These are phyloP conservation scores for Aureobasidium sp. DNA, from an alignment of 2,329 filamentous ascomycete genomes.

Conservation along the genomic window DNA sequence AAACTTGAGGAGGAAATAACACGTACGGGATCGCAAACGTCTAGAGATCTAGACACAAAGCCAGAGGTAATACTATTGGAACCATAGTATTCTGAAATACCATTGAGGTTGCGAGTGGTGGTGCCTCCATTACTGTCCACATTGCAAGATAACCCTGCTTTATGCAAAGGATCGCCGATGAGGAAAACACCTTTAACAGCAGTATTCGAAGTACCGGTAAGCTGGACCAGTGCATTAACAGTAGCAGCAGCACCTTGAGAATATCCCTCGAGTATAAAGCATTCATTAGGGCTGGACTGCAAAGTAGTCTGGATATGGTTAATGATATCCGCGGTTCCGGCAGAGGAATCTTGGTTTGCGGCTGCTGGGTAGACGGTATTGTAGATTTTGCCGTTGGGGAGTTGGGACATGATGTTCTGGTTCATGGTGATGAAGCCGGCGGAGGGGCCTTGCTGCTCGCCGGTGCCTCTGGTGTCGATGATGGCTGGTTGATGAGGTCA, in stretches of 20 bases:
- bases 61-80: constrained; percentile 19
- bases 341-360: too few species aligned
- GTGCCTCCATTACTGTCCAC: constrained; percentile 28
- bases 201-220: not conserved
- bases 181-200: not conserved
- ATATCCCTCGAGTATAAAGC: not conserved
- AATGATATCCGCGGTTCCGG: not conserved
- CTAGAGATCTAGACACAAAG: constrained; percentile 28
- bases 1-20: too few species aligned
- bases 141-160: constrained; percentile 25
- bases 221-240: not conserved
- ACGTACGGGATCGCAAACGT: constrained; percentile 23
- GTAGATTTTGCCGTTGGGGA: too few species aligned
- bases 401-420: too few species aligned
- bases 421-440: not conserved
- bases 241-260: not conserved
- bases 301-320: not conserved
- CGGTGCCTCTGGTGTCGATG: not conserved
- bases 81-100: constrained; percentile 12
- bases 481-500: not conserved
- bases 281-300: not conserved
- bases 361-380: too few species aligned
- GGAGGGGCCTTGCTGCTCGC: not conserved
- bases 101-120: constrained; percentile 26
- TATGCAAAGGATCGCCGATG: constrained; percentile 25